Evolutionary conservation across 2,329 filamentous ascomycete species (phyloP).

Genomic region (Graphiopsis chlorocephala): DNA sequence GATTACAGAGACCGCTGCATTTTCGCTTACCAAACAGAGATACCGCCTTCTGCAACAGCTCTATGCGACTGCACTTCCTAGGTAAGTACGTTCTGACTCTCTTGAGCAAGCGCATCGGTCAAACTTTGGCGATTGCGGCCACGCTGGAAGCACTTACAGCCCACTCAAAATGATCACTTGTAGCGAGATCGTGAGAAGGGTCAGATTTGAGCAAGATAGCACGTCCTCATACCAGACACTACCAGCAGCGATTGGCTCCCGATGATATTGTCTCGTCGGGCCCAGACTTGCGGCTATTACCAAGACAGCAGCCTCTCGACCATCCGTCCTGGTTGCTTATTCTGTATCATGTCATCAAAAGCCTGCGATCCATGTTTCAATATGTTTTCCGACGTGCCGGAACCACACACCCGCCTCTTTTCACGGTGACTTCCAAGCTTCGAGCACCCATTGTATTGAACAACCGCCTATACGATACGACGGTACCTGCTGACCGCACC

Average conservation of each 20-base stretch:
- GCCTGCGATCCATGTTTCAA: neutral
- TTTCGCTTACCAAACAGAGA: too few species aligned
- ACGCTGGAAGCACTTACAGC: too few species aligned
- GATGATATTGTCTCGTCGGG: neutral
- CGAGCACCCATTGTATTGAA: neutral
- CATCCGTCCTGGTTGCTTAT: neutral
- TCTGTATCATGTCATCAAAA: neutral
- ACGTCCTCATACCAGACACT: neutral
- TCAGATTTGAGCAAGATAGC: neutral
- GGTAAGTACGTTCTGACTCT: too few species aligned
- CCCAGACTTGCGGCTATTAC: neutral
- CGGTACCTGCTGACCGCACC: neutral
- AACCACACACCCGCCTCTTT: neutral
- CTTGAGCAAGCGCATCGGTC: too few species aligned
- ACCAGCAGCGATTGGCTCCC: neutral
- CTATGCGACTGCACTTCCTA: too few species aligned
- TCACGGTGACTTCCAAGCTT: neutral
- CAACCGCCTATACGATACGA: neutral
- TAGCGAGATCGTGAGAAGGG: neutral
- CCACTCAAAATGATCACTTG: too few species aligned
- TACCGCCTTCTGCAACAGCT: too few species aligned
- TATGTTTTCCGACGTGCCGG: neutral
- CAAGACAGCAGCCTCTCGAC: neutral
- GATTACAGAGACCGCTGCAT: too few species aligned
- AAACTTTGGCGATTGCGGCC: too few species aligned